These are phyloP conservation scores for Gymnopus androsaceus DNA, from an alignment of 1,284 basidiomycete genomes.

Conservation along the genomic window DNA sequence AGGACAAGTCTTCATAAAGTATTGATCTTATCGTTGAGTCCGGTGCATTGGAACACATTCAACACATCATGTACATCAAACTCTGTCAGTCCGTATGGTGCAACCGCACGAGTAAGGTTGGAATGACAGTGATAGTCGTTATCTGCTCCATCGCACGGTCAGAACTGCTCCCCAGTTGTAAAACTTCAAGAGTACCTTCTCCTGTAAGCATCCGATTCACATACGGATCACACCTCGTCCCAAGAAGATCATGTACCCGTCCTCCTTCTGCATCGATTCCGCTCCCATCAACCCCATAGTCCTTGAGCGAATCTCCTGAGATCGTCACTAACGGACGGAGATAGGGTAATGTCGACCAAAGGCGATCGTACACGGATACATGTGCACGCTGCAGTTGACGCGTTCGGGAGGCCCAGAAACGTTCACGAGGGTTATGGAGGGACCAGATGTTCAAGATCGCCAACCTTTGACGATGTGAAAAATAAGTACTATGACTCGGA, in stretches of 20 bases:
- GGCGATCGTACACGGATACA: conserved; percentile 2
- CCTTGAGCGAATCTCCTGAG: conserved; percentile 5
- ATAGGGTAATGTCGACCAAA: conserved; percentile 5
- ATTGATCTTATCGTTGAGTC: conserved; percentile 2
- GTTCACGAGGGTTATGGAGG: conserved; percentile 4
- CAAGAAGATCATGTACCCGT: conserved; percentile 3
- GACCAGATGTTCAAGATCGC: conserved; percentile 6
- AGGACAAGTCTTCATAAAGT: conserved; percentile 5
- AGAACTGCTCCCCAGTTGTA: no score
- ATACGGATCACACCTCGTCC: conserved; percentile 5
- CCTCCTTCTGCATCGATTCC: conserved; percentile 2
- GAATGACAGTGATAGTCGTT: conserved; percentile 6
- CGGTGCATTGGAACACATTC: conserved; percentile 3
- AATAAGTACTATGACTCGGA: not conserved
- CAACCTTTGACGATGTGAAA: not conserved
- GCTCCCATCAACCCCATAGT: conserved; percentile 3
- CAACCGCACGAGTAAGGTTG: conserved; percentile 2
- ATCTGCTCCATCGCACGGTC: no score
- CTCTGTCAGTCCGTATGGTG: conserved; percentile 3
- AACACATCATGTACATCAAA: conserved; percentile 7
- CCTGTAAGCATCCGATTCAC: conserved; percentile 5
- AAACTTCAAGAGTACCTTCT: no score
- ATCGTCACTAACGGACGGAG: conserved; percentile 1
- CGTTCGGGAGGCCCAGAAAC: conserved; percentile 4
- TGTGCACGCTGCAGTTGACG: conserved; percentile 6